These are phyloP conservation scores for Microbotryum lychnidis-dioicae DNA, from an alignment of 1,284 basidiomycete species.

Conservation along the genomic window DNA sequence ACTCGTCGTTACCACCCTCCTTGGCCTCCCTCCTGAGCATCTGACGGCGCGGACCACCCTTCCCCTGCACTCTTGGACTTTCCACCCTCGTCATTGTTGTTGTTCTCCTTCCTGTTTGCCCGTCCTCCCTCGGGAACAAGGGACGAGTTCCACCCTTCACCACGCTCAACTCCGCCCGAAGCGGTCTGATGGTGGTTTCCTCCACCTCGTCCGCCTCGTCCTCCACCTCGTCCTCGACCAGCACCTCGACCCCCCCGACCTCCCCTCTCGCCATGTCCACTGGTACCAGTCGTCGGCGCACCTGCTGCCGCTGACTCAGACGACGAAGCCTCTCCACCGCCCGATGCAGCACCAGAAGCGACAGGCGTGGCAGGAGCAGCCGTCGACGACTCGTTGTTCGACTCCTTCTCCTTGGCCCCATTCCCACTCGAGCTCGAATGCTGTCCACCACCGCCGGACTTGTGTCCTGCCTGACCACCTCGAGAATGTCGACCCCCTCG, in stretches of 20 bases:
- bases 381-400: too few relatives aligned
- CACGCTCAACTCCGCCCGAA: neutral
- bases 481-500: too few relatives aligned
- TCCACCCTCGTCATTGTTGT: neutral
- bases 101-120: neutral
- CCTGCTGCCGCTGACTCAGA: neutral
- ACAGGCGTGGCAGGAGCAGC: neutral
- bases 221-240: constrained; percentile 4
- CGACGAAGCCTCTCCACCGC: neutral
- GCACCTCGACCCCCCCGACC: neutral
- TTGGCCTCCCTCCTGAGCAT: neutral
- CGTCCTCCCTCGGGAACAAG: constrained; percentile 6
- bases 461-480: too few relatives aligned
- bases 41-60: neutral
- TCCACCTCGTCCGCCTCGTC: constrained; percentile 4
- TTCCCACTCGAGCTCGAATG: too few relatives aligned
- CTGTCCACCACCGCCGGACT: too few relatives aligned
- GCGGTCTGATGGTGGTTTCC: neutral
- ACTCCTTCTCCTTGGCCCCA: too few relatives aligned
- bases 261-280: neutral
- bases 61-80: neutral
- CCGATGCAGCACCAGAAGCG: constrained; percentile 2
- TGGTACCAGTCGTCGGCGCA: neutral
- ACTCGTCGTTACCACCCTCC: neutral
- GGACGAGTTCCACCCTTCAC: neutral